phyloP scores from a whole-genome alignment of 192 early-diverging fungal species.

The Coemansia umbellata region DNA sequence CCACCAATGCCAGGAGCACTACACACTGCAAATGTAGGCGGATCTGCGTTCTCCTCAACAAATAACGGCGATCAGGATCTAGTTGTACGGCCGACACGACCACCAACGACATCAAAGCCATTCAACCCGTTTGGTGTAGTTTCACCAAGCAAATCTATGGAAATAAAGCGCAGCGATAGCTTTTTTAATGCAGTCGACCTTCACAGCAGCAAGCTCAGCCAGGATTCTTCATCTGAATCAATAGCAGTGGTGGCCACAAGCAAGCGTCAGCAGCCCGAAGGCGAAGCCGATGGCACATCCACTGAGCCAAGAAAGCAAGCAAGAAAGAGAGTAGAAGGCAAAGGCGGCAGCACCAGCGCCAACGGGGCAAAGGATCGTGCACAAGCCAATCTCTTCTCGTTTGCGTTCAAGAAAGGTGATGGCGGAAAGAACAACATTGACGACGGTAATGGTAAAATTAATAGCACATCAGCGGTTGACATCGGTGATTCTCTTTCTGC shows the following conservation, averaged over 20 bases:
- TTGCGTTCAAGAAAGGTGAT: neutral
- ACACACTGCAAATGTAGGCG: too few species aligned
- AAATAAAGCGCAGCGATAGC: slow-evolving; percentile 46
- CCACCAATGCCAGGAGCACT: neutral
- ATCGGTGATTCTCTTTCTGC: neutral
- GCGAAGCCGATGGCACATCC: neutral
- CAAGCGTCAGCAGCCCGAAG: slow-evolving; percentile 16
- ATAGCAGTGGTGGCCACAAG: neutral
- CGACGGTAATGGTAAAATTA: neutral
- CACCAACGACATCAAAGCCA: slow-evolving; percentile 37
- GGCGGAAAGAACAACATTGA: neutral
- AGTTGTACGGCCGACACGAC: slow-evolving; percentile 15
- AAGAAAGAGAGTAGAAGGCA: too few species aligned
- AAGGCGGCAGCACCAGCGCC: neutral
- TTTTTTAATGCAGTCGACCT: slow-evolving; percentile 36
- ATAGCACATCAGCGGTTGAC: neutral
- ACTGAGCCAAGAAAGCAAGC: slow-evolving; percentile 22
- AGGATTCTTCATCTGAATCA: slow-evolving; percentile 7
- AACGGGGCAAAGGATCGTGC: neutral
- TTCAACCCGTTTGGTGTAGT: slow-evolving; percentile 47
- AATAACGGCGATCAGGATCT: neutral
- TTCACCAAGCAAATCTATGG: slow-evolving; percentile 32
- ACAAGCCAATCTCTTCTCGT: neutral
- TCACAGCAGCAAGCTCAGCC: slow-evolving; percentile 9
- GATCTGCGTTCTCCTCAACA: neutral